phyloP scores from a whole-genome alignment of 768 basidiomycete genomes.

The Suillus paluster region DNA sequence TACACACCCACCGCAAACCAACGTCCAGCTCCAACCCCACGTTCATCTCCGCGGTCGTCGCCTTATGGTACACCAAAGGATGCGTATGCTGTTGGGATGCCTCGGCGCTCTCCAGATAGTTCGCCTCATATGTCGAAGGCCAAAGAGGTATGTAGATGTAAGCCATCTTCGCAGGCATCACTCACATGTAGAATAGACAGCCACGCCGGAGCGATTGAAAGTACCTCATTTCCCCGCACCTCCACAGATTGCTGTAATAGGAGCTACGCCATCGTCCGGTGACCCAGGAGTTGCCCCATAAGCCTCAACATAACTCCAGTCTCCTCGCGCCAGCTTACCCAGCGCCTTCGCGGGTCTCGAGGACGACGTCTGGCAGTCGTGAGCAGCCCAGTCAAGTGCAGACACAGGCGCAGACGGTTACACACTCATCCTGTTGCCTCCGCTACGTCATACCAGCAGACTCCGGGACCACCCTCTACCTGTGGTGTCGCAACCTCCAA shows the following conservation, averaged over 20 bases:
- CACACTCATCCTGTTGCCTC: constrained; percentile 11
- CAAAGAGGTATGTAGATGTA: constrained; percentile 29
- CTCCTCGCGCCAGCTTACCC: constrained; percentile 33
- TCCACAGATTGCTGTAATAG: constrained; percentile 36
- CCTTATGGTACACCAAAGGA: constrained; percentile 22
- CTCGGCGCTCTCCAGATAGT: constrained; percentile 22
- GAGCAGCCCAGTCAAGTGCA: constrained; percentile 25
- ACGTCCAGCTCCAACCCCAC: constrained; percentile 25
- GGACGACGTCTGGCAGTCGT: constrained; percentile 24
- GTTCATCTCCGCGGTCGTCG: constrained; percentile 31
- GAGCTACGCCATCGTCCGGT: constrained; percentile 30
- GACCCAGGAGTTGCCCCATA: constrained; percentile 25
- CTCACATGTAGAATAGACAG: constrained; percentile 22
- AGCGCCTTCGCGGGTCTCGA: constrained; percentile 29
- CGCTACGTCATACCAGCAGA: constrained; percentile 18
- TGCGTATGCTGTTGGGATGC: constrained; percentile 22
- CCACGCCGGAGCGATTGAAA: constrained; percentile 23
- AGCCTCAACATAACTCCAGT: constrained; percentile 23
- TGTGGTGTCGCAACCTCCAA: neutral
- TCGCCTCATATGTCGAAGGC: constrained; percentile 25
- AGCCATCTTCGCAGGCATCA: neutral
- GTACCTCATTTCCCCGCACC: constrained; percentile 20
- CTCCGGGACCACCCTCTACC: neutral
- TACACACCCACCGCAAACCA: constrained; percentile 16
- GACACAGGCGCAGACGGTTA: constrained; percentile 1